These are phyloP conservation scores for Cyathus striatus DNA, from an alignment of 768 basidiomycete species.

Conservation along the genomic window DNA sequence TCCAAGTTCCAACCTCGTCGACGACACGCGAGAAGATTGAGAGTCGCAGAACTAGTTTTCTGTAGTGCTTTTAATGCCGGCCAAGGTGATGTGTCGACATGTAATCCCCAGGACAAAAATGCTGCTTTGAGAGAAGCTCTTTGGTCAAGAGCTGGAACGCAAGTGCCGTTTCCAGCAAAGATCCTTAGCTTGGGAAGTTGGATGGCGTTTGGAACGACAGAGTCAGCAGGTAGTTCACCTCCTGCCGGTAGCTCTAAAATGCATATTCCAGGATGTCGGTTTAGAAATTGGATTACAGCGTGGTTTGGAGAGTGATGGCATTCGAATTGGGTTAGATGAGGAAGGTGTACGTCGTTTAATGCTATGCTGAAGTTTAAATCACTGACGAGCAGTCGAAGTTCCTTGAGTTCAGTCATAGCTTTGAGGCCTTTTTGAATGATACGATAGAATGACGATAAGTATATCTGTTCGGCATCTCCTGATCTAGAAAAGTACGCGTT, in stretches of 20 bases:
- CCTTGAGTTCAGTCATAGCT: constrained; percentile 18
- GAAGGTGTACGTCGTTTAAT: constrained; percentile 17
- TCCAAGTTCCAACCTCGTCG: constrained; percentile 35
- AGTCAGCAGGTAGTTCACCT: no score
- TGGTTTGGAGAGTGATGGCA: constrained; percentile 25
- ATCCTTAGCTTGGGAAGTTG: constrained; percentile 27
- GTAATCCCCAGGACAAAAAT: constrained; percentile 30
- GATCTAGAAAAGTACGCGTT: no score
- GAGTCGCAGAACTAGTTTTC: constrained; percentile 22
- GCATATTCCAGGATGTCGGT: constrained; percentile 24
- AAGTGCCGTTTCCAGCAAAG: constrained; percentile 29
- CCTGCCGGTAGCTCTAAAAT: constrained; percentile 30
- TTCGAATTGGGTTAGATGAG: constrained; percentile 26
- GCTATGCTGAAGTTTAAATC: constrained; percentile 21
- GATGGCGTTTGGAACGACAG: no score
- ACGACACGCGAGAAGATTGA: constrained; percentile 29
- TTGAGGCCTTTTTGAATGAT: constrained; percentile 21
- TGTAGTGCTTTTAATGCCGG: constrained; percentile 24
- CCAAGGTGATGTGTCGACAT: constrained; percentile 20
- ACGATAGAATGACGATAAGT: constrained; percentile 23
- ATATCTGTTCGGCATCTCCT: constrained; percentile 12
- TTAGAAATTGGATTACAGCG: constrained; percentile 25
- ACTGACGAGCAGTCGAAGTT: constrained; percentile 23
- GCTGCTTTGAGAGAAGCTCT: constrained; percentile 25
- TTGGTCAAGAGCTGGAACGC: constrained; percentile 19